These are phyloP conservation scores for Pseudogymnoascus sp. DNA, from an alignment of 2,329 filamentous ascomycete species.

Conservation along the genomic window DNA sequence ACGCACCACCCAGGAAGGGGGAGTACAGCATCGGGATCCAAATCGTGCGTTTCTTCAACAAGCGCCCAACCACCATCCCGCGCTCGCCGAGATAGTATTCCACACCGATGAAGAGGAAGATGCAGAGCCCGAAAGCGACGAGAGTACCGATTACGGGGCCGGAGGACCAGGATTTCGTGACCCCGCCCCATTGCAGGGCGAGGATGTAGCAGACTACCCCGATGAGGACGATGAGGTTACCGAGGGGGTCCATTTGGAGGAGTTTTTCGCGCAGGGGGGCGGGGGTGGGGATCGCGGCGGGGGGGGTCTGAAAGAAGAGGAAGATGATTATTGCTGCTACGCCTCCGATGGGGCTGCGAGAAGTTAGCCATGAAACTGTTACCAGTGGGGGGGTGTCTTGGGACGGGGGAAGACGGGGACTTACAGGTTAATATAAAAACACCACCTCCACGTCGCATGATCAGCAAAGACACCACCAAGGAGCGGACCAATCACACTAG, in stretches of 20 bases:
- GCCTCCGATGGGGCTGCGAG: conserved; percentile 25
- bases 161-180: conserved; percentile 34
- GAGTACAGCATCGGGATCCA: conserved; percentile 33
- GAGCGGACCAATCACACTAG: conserved; percentile 23
- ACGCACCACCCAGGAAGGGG: not conserved
- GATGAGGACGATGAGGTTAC: conserved; percentile 36
- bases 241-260: conserved; percentile 39
- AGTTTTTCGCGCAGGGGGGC: conserved; percentile 35
- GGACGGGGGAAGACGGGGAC: conserved; percentile 18
- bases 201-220: conserved; percentile 36
- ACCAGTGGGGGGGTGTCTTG: conserved; percentile 15
- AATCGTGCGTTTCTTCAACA: conserved; percentile 15
- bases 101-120: conserved; percentile 27
- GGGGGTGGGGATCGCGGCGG: conserved; percentile 27
- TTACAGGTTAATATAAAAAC: conserved; percentile 34
- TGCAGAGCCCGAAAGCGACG: conserved; percentile 26
- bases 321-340: conserved; percentile 29
- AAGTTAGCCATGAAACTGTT: too few species aligned
- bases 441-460: conserved; percentile 31
- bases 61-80: not conserved
- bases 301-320: conserved; percentile 34
- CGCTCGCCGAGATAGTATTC: conserved; percentile 34
- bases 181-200: conserved; percentile 39
- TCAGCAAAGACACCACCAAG: conserved; percentile 28
- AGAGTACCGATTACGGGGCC: conserved; percentile 33